phyloP scores from a whole-genome alignment of 192 early-diverging fungal species.

The Coemansia sp. region DNA sequence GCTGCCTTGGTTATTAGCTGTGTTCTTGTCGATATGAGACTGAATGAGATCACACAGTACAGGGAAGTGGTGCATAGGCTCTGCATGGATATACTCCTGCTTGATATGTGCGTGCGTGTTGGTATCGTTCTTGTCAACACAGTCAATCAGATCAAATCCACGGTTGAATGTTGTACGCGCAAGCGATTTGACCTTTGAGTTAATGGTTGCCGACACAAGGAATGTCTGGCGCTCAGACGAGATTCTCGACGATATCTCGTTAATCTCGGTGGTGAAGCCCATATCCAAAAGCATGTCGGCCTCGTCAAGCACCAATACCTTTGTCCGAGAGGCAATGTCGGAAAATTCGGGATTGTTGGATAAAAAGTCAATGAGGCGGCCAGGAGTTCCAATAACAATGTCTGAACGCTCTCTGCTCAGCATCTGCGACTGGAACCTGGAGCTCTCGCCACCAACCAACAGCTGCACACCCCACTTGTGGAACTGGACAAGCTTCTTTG shows the following conservation, averaged over 20 bases:
- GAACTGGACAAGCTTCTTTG: constrained; percentile 60
- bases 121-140: constrained; percentile 80
- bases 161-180: constrained; percentile 64
- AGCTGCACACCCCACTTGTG: constrained; percentile 67
- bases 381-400: constrained; percentile 94
- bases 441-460: constrained; percentile 77
- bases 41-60: constrained; percentile 66
- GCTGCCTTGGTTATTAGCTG: constrained; percentile 56
- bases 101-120: constrained; percentile 78
- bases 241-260: constrained; percentile 62
- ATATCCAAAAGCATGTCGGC: constrained; percentile 93
- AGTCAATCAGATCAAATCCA: constrained; percentile 73
- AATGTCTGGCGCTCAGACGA: constrained; percentile 80
- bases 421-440: constrained; percentile 54
- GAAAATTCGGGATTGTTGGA: constrained; percentile 57
- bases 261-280: constrained; percentile 88
- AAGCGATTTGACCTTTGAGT: constrained; percentile 65
- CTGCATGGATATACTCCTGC: constrained; percentile 72
- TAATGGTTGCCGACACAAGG: constrained; percentile 93
- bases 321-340: constrained; percentile 52
- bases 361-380: constrained; percentile 81
- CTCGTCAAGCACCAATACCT: constrained; percentile 85
- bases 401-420: constrained; percentile 64
- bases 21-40: constrained; percentile 53
- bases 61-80: constrained; percentile 63